Evolutionary conservation across 129 eudicot species (phyloP), one percentile per base, ranked within the genome.

Genomic region (Saposhnikovia divaricata): DNA sequence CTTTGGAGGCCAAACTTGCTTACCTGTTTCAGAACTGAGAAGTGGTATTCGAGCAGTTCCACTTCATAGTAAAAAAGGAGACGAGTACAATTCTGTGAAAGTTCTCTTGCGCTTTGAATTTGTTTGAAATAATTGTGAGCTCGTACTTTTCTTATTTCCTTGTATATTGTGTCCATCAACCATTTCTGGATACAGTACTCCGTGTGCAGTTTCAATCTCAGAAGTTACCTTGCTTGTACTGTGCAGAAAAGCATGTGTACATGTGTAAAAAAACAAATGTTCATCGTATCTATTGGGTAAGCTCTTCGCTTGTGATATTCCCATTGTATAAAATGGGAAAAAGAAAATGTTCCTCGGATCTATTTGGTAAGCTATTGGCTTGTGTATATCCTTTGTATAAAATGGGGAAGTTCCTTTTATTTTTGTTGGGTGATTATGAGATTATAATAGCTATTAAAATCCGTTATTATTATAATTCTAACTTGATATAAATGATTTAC

Each of bases 11-110:
- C 98, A 94, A 81, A 87, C 96, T 59, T 91, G 97, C 80, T 80
- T 91, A 6, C 98, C 93, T 0, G 89, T 94, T 25, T 85, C 90
- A 27, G 97, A 95, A 85, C 89, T 95, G 74, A 88, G 91, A 80
- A 85, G 81, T 42, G 98, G 98, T 23, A 92, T 95, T 34, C 90
- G 98, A 75, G 88, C 97, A 10, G 94, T 95, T 81, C 96, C 98
- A 37, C 92, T 95, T 27, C 83, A 89, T 73, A 66, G 80, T 80
- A 88, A 79, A 39, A 87, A 86, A 81, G 97, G 96, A 12, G 89
- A 87, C 13, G 86, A 86, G 85, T 92, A 90, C 85, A 87, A 84
- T 11, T 84, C 90, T 19, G 98, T 95, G 38, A 95, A 86, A 90
- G 91, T 95, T 42, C 98, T 95, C 42, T 86, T 92, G 98, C 87